Evolutionary conservation across 148 eudicot genomes (phyloP).

Genomic region (Limonium bicolor): DNA sequence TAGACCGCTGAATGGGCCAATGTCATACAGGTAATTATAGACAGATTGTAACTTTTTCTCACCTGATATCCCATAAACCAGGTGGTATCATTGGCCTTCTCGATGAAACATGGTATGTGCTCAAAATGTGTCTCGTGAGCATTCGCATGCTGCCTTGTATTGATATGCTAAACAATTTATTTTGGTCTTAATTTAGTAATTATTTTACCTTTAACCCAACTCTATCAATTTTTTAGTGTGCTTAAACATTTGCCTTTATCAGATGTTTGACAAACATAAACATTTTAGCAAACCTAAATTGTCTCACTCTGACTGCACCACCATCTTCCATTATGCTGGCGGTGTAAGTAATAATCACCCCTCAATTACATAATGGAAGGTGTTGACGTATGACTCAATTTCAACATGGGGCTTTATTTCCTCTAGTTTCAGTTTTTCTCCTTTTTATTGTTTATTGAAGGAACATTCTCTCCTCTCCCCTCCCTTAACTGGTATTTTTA

Average conservation of each 20-base stretch:
- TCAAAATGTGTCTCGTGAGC: too few relatives aligned
- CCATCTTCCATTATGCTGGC: conserved; percentile 86
- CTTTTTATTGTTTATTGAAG: too few relatives aligned
- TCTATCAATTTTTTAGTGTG: not conserved
- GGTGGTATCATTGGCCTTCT: conserved; percentile 94
- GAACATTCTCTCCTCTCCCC: too few relatives aligned
- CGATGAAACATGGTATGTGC: conserved; percentile 93
- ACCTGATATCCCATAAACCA: conserved; percentile 56
- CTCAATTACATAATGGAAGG: too few relatives aligned
- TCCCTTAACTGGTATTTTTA: too few relatives aligned
- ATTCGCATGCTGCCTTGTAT: not conserved
- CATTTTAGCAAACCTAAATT: conserved; percentile 86
- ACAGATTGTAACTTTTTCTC: conserved; percentile 3
- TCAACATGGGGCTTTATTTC: too few relatives aligned
- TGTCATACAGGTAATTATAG: not conserved
- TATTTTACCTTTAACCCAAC: too few relatives aligned
- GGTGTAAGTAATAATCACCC: too few relatives aligned
- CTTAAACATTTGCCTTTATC: conserved; percentile 83
- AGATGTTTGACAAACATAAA: conserved; percentile 79
- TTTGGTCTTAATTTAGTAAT: too few relatives aligned
- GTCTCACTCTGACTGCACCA: conserved; percentile 76
- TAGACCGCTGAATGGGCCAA: too few relatives aligned
- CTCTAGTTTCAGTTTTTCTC: too few relatives aligned
- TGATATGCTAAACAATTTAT: not conserved
- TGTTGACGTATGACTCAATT: too few relatives aligned